phyloP scores from a whole-genome alignment of 371 early-diverging fungal species.

The Chytridiales sp. region DNA sequence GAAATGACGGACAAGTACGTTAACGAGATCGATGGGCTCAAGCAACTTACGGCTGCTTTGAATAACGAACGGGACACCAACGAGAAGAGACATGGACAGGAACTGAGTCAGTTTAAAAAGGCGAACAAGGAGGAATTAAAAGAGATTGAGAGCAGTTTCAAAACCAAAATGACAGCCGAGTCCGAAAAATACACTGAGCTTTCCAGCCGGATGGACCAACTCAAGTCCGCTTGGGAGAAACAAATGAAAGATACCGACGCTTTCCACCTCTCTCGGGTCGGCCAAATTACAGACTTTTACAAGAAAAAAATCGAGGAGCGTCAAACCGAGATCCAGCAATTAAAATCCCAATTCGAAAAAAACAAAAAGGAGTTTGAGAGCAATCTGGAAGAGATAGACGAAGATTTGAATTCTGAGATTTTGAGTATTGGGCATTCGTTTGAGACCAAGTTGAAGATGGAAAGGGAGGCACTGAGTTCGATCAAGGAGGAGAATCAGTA shows the following conservation, averaged over 20 bases:
- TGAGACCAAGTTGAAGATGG: slow-evolving; percentile 43
- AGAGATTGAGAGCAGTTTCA: slow-evolving; percentile 40
- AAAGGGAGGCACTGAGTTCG: slow-evolving; percentile 27
- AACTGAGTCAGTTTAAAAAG: slow-evolving; percentile 24
- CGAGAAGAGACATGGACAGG: slow-evolving; percentile 27
- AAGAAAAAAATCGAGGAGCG: slow-evolving; percentile 35
- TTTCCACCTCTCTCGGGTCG: slow-evolving; percentile 24
- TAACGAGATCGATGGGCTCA: slow-evolving; percentile 43
- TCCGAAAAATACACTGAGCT: slow-evolving; percentile 43
- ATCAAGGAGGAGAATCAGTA: slow-evolving; percentile 43
- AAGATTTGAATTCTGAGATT: slow-evolving; percentile 42
- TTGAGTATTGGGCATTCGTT: slow-evolving; percentile 33
- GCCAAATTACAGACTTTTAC: slow-evolving; percentile 36
- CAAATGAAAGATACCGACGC: slow-evolving; percentile 41
- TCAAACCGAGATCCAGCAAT: slow-evolving; percentile 26
- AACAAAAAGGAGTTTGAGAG: slow-evolving; percentile 24
- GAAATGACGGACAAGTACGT: slow-evolving; percentile 46
- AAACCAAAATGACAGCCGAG: slow-evolving; percentile 44
- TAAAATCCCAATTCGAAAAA: slow-evolving; percentile 19
- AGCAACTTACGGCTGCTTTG: slow-evolving; percentile 31
- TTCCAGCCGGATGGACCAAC: slow-evolving; percentile 19
- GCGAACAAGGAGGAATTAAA: slow-evolving; percentile 30
- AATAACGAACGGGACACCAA: slow-evolving; percentile 35
- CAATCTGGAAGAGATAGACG: slow-evolving; percentile 34
- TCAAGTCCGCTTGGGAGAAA: slow-evolving; percentile 45